A percentile compares a stretch with the other conserved stretches of the same genome.
phyloP scores from a whole-genome alignment of 129 eudicot genomes.

The Flaveria brownii region DNA sequence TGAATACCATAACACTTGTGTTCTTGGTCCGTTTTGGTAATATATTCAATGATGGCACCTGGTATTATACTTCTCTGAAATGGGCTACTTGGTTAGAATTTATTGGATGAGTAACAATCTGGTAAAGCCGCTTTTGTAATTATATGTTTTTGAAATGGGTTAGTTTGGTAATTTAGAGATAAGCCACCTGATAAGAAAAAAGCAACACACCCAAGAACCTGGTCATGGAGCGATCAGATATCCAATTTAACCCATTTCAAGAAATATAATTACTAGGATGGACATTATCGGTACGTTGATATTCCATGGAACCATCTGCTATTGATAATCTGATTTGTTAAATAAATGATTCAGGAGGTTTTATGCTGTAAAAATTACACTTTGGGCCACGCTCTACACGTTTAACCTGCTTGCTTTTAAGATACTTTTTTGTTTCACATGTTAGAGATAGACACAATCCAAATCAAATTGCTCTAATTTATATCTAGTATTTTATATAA shows the following conservation, averaged over 20 bases:
- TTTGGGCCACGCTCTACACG: not conserved
- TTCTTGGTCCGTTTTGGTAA: not conserved
- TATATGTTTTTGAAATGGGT: not conserved
- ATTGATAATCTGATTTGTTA: not conserved
- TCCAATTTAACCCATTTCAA: not conserved
- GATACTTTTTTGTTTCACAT: not conserved
- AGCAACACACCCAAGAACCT: not conserved
- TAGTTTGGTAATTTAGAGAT: not conserved
- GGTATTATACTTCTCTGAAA: not conserved
- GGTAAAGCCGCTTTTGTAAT: not conserved
- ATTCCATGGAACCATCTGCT: not conserved
- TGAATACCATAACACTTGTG: not conserved
- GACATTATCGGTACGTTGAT: not conserved
- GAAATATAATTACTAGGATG: not conserved
- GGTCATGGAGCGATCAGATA: not conserved
- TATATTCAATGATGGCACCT: not conserved
- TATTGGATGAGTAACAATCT: not conserved
- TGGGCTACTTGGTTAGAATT: not conserved
- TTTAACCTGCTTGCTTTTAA: not conserved
- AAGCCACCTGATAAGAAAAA: not conserved
- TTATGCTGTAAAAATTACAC: not conserved
- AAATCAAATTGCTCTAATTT: not conserved
- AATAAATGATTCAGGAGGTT: not conserved
- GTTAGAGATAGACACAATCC: not conserved
- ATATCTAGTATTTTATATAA: not conserved